Evolutionary conservation across 352 stramenopile species (phyloP).

Genomic region (Phytophthora cajani): DNA sequence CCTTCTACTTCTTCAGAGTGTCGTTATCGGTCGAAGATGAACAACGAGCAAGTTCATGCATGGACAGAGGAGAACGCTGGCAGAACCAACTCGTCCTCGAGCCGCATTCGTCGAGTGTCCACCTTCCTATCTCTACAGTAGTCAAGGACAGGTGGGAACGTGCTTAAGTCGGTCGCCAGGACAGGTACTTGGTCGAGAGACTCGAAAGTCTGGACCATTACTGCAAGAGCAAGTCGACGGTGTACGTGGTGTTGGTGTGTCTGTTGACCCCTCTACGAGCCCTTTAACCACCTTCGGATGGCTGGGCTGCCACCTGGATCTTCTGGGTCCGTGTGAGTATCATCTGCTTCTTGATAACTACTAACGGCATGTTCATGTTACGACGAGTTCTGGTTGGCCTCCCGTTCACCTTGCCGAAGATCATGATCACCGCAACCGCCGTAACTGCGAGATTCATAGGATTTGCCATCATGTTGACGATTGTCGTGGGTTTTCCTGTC

Average conservation of each 20-base stretch:
- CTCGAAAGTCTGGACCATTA: constrained; percentile 19
- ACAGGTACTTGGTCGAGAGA: constrained; percentile 8
- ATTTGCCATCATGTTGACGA: background rate
- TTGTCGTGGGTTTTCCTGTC: constrained; percentile 9
- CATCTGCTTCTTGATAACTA: background rate
- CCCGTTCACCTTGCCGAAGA: background rate
- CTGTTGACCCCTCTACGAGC: constrained; percentile 8
- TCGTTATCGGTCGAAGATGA: too few species aligned
- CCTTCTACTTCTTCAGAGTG: too few species aligned
- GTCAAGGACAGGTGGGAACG: background rate
- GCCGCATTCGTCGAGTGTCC: too few species aligned
- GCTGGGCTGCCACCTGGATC: constrained; percentile 20
- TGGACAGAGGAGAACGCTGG: too few species aligned
- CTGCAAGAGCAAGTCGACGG: constrained; percentile 8
- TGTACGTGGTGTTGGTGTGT: background rate
- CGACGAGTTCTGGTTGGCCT: background rate
- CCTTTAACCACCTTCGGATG: constrained; percentile 6
- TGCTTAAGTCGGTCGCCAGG: background rate
- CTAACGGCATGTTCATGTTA: background rate
- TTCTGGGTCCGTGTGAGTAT: constrained; percentile 9
- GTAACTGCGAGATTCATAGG: background rate
- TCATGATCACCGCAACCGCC: background rate
- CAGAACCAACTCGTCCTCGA: too few species aligned
- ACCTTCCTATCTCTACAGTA: background rate
- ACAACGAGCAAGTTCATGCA: too few species aligned